Evolutionary conservation across 495 filamentous ascomycete species (phyloP).

Genomic region (Ascobolus immersus): DNA sequence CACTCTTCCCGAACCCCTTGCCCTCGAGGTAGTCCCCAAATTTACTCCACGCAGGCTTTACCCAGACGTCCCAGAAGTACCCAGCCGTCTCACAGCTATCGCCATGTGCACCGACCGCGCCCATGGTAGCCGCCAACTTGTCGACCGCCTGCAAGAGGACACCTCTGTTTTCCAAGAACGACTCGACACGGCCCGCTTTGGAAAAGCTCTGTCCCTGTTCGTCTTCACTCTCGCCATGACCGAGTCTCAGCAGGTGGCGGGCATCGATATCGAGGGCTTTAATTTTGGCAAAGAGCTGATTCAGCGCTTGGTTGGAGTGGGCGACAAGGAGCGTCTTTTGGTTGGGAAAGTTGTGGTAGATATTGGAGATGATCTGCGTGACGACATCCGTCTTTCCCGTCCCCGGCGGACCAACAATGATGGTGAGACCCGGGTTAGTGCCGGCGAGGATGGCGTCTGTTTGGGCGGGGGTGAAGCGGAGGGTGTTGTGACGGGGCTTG

Average conservation of each 20-base stretch:
- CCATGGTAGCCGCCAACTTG: constrained; percentile 56
- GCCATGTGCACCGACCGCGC: constrained; percentile 71
- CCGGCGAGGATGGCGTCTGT: constrained; percentile 82
- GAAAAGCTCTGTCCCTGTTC: constrained; percentile 69
- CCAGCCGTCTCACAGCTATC: constrained; percentile 88
- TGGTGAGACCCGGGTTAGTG: constrained; percentile 77
- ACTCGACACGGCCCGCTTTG: constrained; percentile 87
- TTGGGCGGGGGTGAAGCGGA: constrained; percentile 79
- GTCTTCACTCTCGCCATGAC: constrained; percentile 84
- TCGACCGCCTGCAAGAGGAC: constrained; percentile 63
- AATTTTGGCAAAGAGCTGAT: constrained; percentile 98
- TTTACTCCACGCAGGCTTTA: constrained; percentile 66
- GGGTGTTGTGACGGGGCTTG: constrained; percentile 52
- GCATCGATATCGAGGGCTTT: constrained; percentile 83
- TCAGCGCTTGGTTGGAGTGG: constrained; percentile 91
- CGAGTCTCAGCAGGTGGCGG: constrained; percentile 73
- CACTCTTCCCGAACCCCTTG: constrained; percentile 8
- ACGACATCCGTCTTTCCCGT: constrained; percentile 97
- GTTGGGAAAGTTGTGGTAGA: constrained; percentile 89
- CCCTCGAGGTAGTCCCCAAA: no score
- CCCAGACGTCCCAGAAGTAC: constrained; percentile 84
- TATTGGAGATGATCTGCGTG: constrained; percentile 94
- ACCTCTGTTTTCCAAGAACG: constrained; percentile 72
- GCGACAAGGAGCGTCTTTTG: constrained; percentile 85
- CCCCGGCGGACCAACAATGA: constrained; percentile 86